These are phyloP conservation scores for Capronia coronata DNA, from an alignment of 2,329 filamentous ascomycete species.

Conservation along the genomic window DNA sequence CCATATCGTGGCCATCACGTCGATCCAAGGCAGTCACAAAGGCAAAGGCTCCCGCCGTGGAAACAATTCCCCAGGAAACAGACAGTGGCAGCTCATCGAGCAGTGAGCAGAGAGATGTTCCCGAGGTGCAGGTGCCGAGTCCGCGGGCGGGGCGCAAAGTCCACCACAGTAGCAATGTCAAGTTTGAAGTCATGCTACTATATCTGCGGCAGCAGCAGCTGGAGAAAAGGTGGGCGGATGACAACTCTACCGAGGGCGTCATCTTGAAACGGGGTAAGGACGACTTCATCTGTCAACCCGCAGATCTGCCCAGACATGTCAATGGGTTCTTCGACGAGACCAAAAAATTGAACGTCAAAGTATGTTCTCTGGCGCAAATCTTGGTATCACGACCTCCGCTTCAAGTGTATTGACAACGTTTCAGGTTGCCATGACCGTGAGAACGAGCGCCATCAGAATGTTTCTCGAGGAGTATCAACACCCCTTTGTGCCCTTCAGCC, in stretches of 20 bases:
- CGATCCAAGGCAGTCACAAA: neutral
- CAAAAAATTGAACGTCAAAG: constrained; percentile 49
- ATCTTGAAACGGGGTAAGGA: constrained; percentile 48
- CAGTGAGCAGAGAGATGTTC: neutral
- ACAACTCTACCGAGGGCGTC: constrained; percentile 48
- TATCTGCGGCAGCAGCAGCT: constrained; percentile 54
- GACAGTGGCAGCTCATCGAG: neutral
- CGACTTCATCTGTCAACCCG: constrained; percentile 47
- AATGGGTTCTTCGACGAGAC: constrained; percentile 48
- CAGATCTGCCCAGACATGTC: constrained; percentile 39
- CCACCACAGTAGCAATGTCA: constrained; percentile 3
- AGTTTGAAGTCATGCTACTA: constrained; percentile 11
- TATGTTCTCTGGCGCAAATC: constrained; percentile 32
- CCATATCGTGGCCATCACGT: neutral
- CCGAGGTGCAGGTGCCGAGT: neutral
- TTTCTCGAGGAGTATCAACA: constrained; percentile 47
- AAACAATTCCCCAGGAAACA: neutral
- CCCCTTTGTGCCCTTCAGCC: constrained; percentile 55
- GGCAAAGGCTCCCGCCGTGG: neutral
- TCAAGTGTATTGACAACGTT: neutral
- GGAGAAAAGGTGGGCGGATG: constrained; percentile 48
- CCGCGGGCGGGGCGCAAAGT: neutral
- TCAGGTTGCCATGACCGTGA: constrained; percentile 62
- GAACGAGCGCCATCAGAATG: constrained; percentile 57
- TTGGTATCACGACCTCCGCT: no score